Conservation (phyloP, 371 early-diverging fungal species). For the Nematocida major region DNA sequence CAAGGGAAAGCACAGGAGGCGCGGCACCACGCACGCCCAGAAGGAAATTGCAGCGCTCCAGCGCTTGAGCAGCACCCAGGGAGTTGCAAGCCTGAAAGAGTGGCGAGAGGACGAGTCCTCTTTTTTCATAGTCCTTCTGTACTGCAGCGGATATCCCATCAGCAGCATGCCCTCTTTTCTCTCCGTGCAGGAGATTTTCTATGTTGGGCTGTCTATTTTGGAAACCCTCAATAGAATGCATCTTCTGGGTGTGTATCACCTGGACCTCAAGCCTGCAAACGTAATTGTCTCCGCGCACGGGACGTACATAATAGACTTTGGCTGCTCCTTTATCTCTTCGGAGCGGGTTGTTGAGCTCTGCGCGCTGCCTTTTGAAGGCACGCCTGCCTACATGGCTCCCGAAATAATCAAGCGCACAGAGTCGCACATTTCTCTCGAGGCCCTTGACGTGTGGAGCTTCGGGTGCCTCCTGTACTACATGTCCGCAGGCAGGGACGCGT, state of each 20-base stretch:
- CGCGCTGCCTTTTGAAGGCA: constrained; percentile 39
- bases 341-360: not conserved
- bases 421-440: not conserved
- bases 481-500: constrained; percentile 28
- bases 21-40: constrained; percentile 37
- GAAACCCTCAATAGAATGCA: constrained; percentile 25
- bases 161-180: not conserved
- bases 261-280: constrained; percentile 45
- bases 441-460: constrained; percentile 50
- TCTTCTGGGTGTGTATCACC: constrained; percentile 29
- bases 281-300: constrained; percentile 8
- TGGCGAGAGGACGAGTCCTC: constrained; percentile 11
- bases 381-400: constrained; percentile 50
- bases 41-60: constrained; percentile 28
- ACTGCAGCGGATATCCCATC: not conserved
- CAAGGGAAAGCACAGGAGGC: constrained; percentile 23
- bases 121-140: constrained; percentile 8
- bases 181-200: not conserved
- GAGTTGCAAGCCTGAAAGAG: constrained; percentile 14
- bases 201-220: not conserved
- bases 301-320: constrained; percentile 26
- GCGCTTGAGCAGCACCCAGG: not conserved
- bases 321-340: constrained; percentile 24
- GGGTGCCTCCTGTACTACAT: constrained; percentile 53
- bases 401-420: constrained; percentile 21